These are phyloP conservation scores for Rosa chinensis DNA, from an alignment of 306 rosid species.

Conservation along the genomic window DNA sequence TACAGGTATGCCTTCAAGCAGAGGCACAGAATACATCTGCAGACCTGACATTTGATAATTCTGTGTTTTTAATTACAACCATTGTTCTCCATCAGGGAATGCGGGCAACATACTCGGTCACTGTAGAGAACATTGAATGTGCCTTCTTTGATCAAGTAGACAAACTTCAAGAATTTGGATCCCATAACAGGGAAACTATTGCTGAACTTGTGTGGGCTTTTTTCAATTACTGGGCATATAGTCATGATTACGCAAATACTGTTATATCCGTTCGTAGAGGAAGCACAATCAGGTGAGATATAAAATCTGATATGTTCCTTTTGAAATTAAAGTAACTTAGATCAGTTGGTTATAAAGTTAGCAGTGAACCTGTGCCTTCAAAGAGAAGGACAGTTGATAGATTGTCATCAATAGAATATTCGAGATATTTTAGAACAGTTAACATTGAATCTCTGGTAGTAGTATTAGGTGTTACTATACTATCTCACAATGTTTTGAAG, in stretches of 20 bases:
- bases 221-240: slow-evolving; percentile 93
- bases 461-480: neutral
- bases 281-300: slow-evolving; percentile 67
- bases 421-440: neutral
- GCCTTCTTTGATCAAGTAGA: slow-evolving; percentile 84
- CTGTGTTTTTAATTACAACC: slow-evolving; percentile 5
- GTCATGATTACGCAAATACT: slow-evolving; percentile 78
- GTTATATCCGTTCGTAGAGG: slow-evolving; percentile 91
- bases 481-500: neutral
- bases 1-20: slow-evolving; percentile 68
- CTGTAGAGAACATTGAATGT: slow-evolving; percentile 65
- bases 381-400: neutral
- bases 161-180: slow-evolving; percentile 59
- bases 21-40: neutral
- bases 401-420: neutral
- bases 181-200: slow-evolving; percentile 64
- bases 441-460: neutral
- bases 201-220: slow-evolving; percentile 91
- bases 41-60: neutral
- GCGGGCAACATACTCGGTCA: slow-evolving; percentile 60
- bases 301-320: neutral
- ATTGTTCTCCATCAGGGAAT: slow-evolving; percentile 51
- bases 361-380: neutral
- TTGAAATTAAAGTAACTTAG: neutral
- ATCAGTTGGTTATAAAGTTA: neutral